Evolutionary conservation across 2,329 filamentous ascomycete genomes (phyloP), one percentile per base, ranked within the genome.

Genomic region (Colletotrichum viniferum): DNA sequence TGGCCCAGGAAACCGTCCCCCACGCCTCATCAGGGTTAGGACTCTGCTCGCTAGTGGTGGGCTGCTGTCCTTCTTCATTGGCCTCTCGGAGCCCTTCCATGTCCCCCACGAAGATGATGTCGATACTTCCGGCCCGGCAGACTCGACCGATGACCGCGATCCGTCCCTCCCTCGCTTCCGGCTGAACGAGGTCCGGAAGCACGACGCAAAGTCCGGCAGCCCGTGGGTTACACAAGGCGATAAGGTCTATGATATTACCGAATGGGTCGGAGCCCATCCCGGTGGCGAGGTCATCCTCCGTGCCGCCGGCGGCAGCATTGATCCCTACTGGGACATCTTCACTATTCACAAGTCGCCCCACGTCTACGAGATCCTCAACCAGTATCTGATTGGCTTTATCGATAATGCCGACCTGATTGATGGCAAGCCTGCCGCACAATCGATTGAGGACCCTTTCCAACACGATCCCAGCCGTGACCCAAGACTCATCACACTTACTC

Each of bases 261-360:
- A 93, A 66, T 94, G 92, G 91, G 84, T 94, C 26, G 84, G 87
- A 2, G 91, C 88, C 1, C 92, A 94, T 79, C 92, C 92, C 0
- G 92, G 92, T 5, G 92, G 92, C 56, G 90, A 93, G 68, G 91
- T 94, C 16, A 94, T 94, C 74, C 85, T 94, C 10, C 88, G 90
- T 34, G 92, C 92, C 2, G 92, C 91, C 2, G 92, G 92, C 5
- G 89, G 90, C 48, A 90, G 88, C 70, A 89, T 94, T 65, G 92
- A 94, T 67, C 89, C 90, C 0, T 94, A 93, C 83, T 94, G 92
- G 92, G 86, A 93, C 74, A 93, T 94, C 69, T 94, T 94, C 80
- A 87, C 88, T 62, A 94, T 94, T 74, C 92, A 94, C 84, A 92
- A 94, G 81, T 87, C 89, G 21, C 86, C 90, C 56, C 90, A 94